Evolutionary conservation across 495 filamentous ascomycete genomes (phyloP).

Genomic region (Penicillium odoratum): DNA sequence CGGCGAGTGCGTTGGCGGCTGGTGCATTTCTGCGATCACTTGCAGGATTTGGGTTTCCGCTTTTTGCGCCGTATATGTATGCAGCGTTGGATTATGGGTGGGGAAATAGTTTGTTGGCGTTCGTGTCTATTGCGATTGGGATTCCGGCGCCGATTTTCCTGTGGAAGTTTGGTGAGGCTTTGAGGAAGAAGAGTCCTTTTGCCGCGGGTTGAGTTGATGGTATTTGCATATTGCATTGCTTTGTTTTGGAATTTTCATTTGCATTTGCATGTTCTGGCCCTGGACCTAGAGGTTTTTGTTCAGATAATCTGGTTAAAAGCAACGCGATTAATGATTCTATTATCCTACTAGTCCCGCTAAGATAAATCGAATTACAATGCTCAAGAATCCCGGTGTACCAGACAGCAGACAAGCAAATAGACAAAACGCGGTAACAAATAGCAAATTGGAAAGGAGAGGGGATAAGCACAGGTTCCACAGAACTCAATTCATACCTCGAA

Average conservation of each 20-base stretch:
- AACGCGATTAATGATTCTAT: neutral
- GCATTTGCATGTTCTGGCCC: neutral
- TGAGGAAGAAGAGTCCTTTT: constrained; percentile 65
- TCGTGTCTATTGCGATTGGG: constrained; percentile 54
- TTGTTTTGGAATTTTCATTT: neutral
- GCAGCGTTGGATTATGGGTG: constrained; percentile 57
- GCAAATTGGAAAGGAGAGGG: neutral
- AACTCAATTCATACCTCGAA: neutral
- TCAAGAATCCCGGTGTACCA: neutral
- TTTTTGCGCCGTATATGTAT: constrained; percentile 72
- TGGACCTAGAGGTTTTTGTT: neutral
- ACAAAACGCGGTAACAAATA: neutral
- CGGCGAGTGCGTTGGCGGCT: constrained; percentile 71
- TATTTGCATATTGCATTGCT: neutral
- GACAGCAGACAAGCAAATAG: neutral
- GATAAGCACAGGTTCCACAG: neutral
- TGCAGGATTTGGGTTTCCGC: constrained; percentile 73
- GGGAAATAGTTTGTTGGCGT: constrained; percentile 63
- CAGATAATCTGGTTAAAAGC: neutral
- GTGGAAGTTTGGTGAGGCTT: constrained; percentile 56
- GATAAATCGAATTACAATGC: neutral
- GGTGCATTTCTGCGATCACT: constrained; percentile 64
- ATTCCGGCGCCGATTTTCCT: constrained; percentile 61
- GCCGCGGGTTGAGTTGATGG: constrained; percentile 52
- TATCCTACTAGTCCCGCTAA: neutral